Evolutionary conservation across 2,329 filamentous ascomycete species (phyloP).

Genomic region (Aureobasidium uvarum): DNA sequence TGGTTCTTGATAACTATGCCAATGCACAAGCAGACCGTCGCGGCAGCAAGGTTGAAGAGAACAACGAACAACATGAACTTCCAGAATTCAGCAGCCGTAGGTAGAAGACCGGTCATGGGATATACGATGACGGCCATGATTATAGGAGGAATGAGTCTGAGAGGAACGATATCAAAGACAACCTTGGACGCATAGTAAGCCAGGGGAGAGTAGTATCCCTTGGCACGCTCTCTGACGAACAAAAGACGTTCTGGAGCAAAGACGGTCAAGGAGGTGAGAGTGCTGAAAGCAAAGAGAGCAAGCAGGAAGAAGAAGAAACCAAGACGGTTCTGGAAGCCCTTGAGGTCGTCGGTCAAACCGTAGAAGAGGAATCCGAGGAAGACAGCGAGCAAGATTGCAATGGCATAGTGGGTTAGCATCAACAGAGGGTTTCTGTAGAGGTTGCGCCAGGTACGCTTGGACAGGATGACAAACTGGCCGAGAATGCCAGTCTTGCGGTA

Average conservation of each 20-base stretch:
- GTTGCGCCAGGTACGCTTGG: constrained; percentile 91
- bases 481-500: constrained; percentile 78
- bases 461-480: constrained; percentile 85
- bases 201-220: constrained; percentile 91
- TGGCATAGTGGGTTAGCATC: constrained; percentile 98
- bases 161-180: constrained; percentile 94
- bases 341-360: constrained; percentile 90
- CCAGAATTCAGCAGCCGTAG: constrained; percentile 78
- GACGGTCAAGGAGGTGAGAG: constrained; percentile 86
- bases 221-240: constrained; percentile 90
- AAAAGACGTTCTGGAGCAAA: constrained; percentile 88
- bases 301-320: constrained; percentile 98
- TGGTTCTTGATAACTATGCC: constrained; percentile 91
- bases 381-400: constrained; percentile 89
- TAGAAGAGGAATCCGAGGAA: constrained; percentile 96
- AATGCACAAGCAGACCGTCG: constrained; percentile 91
- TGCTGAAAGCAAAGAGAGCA: constrained; percentile 94
- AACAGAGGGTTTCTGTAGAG: constrained; percentile 96
- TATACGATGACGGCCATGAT: constrained; percentile 96
- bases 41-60: constrained; percentile 92
- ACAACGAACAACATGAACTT: constrained; percentile 90
- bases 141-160: constrained; percentile 91
- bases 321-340: constrained; percentile 95
- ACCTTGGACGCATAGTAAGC: constrained; percentile 96
- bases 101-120: constrained; percentile 91